Evolutionary conservation across 441 rosid genomes (phyloP).

Genomic region (Bocquillonia castaneifolia): DNA sequence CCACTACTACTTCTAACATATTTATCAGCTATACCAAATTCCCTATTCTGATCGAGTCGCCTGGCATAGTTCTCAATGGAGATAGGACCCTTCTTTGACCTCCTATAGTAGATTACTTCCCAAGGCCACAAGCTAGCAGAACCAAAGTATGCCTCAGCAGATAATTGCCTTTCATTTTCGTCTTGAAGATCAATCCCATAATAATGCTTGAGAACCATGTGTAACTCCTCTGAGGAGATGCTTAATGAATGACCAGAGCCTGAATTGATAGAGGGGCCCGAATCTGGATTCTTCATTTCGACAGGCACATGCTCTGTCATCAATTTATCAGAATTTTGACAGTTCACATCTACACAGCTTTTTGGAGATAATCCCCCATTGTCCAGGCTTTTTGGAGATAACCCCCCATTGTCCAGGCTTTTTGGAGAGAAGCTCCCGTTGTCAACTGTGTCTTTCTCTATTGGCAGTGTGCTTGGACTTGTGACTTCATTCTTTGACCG

Average conservation of each 20-base stretch:
- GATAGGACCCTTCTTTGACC: slow-evolving; percentile 47
- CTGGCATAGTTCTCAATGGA: slow-evolving; percentile 42
- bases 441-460: slow-evolving; percentile 18
- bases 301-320: slow-evolving; percentile 14
- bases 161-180: slow-evolving; percentile 30
- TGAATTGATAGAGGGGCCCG: slow-evolving; percentile 23
- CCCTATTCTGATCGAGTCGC: slow-evolving; percentile 41
- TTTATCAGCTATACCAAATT: slow-evolving; percentile 43
- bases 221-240: slow-evolving; percentile 38
- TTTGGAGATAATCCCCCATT: slow-evolving; percentile 18
- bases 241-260: slow-evolving; percentile 18
- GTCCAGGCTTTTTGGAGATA: slow-evolving; percentile 15
- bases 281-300: slow-evolving; percentile 19
- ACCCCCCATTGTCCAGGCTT: slow-evolving; percentile 5
- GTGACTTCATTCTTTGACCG: slow-evolving; percentile 17
- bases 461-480: slow-evolving; percentile 17
- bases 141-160: slow-evolving; percentile 40
- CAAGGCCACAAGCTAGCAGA: slow-evolving; percentile 55
- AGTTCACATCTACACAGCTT: slow-evolving; percentile 16
- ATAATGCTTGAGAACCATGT: slow-evolving; percentile 42
- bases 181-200: slow-evolving; percentile 34
- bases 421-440: slow-evolving; percentile 18
- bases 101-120: slow-evolving; percentile 42
- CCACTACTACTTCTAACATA: slow-evolving; percentile 48
- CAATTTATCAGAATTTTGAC: slow-evolving; percentile 26